phyloP scores from a whole-genome alignment of 2,329 filamentous ascomycete species.

The Alternaria sp. region DNA sequence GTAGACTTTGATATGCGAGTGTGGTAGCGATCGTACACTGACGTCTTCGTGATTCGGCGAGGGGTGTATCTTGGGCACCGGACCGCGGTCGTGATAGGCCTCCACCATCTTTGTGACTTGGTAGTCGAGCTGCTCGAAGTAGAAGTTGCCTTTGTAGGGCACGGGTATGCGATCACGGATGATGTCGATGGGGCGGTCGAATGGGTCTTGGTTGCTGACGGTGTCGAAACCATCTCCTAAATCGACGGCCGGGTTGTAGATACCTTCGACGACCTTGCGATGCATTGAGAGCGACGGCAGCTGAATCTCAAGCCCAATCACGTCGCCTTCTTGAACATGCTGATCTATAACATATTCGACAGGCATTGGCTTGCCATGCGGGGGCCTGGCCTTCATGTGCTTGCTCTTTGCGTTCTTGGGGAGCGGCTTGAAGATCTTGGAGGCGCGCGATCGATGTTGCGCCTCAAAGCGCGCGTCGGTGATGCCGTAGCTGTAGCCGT shows the following conservation, averaged over 20 bases:
- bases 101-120: constrained; percentile 87
- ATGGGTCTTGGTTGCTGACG: constrained; percentile 35
- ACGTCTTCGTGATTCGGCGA: constrained; percentile 75
- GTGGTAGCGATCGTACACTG: constrained; percentile 83
- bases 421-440: constrained; percentile 70
- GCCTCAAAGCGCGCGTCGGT: constrained; percentile 90
- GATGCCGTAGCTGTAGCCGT: constrained; percentile 92
- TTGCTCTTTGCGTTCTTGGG: constrained; percentile 49
- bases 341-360: constrained; percentile 66
- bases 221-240: constrained; percentile 64
- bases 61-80: constrained; percentile 69
- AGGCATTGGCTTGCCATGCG: constrained; percentile 42
- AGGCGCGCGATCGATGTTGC: constrained; percentile 91
- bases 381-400: constrained; percentile 48
- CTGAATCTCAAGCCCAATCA: constrained; percentile 91
- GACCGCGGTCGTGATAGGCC: constrained; percentile 59
- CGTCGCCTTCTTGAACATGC: constrained; percentile 85
- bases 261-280: constrained; percentile 83
- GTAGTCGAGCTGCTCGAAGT: constrained; percentile 93
- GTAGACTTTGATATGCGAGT: constrained; percentile 86
- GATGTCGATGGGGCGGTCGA: constrained; percentile 73
- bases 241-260: constrained; percentile 87
- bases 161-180: constrained; percentile 95
- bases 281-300: constrained; percentile 86
- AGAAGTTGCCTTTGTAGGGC: constrained; percentile 89